A percentile compares a stretch with the other conserved stretches of the same genome.
Conservation (phyloP, 176 grass and related monocot species). For the Oryza glaberrima region DNA sequence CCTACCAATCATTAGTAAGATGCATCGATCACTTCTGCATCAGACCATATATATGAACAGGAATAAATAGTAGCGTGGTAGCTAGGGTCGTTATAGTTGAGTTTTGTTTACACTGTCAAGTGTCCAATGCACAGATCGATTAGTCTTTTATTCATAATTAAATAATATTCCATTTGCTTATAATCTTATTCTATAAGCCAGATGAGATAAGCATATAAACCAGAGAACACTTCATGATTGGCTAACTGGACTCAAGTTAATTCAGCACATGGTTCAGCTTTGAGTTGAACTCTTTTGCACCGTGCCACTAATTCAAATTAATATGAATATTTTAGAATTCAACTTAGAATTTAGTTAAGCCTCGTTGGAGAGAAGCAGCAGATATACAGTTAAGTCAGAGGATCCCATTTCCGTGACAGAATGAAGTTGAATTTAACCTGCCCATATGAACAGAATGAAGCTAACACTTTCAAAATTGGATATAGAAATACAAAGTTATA, state of each 20-base stretch:
- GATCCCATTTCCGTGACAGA: no score
- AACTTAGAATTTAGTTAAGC: no score
- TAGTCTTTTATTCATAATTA: not conserved
- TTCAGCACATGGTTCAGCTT: not conserved
- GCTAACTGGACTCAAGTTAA: not conserved
- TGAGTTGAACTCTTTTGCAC: no score
- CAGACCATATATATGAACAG: conserved; percentile 1
- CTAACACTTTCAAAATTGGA: no score
- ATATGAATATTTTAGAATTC: no score
- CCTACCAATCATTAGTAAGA: not conserved
- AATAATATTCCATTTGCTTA: not conserved
- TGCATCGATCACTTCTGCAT: conserved; percentile 2
- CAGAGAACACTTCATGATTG: not conserved
- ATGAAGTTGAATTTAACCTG: no score
- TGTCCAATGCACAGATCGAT: not conserved
- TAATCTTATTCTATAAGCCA: not conserved
- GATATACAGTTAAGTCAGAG: no score
- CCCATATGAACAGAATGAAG: no score
- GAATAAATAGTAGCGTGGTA: not conserved
- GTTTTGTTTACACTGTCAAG: not conserved
- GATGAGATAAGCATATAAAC: not conserved
- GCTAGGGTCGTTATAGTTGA: not conserved
- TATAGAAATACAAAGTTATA: no score
- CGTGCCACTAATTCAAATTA: no score
- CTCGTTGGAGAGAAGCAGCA: no score